Conservation (phyloP, 2,329 filamentous ascomycete species). For the Epichloe elymi region DNA sequence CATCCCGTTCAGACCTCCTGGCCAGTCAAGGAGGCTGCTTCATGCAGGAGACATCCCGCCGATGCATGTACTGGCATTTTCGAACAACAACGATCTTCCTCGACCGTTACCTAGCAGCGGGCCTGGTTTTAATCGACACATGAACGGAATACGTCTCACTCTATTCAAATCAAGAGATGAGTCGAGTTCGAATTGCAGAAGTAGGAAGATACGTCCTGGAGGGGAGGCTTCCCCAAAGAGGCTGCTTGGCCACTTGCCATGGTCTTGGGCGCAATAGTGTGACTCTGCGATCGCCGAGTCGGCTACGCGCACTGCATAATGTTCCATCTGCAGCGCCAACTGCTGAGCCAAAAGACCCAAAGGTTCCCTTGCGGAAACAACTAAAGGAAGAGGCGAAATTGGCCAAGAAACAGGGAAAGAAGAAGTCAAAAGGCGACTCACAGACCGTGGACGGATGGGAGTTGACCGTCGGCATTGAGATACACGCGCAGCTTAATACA, state of each 20-base stretch:
- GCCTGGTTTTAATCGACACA: not conserved
- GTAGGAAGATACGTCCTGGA: constrained; percentile 3
- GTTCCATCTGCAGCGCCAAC: constrained; percentile 6
- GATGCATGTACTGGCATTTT: not conserved
- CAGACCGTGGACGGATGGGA: constrained; percentile 64
- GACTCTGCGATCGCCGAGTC: not conserved
- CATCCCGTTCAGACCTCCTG: not conserved
- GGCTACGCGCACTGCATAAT: not conserved
- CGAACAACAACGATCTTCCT: not conserved
- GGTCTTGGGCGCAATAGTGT: not conserved
- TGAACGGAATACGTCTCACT: not conserved
- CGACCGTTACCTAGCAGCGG: not conserved
- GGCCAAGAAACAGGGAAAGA: constrained; percentile 49
- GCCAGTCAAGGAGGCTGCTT: not conserved
- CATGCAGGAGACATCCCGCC: not conserved
- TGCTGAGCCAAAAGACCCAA: constrained; percentile 9
- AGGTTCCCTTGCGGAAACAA: constrained; percentile 53
- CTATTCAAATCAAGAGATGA: not conserved
- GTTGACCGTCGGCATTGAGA: constrained; percentile 89
- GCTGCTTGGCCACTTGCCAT: constrained; percentile 2
- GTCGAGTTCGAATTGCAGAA: constrained; percentile 2
- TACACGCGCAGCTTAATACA: constrained; percentile 92
- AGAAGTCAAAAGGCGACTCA: constrained; percentile 29
- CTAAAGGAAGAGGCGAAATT: constrained; percentile 59
- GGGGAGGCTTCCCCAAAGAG: constrained; percentile 2